Base-by-base conservation (phyloP, 768 basidiomycete genomes). In the Phaffia australis region DNA sequence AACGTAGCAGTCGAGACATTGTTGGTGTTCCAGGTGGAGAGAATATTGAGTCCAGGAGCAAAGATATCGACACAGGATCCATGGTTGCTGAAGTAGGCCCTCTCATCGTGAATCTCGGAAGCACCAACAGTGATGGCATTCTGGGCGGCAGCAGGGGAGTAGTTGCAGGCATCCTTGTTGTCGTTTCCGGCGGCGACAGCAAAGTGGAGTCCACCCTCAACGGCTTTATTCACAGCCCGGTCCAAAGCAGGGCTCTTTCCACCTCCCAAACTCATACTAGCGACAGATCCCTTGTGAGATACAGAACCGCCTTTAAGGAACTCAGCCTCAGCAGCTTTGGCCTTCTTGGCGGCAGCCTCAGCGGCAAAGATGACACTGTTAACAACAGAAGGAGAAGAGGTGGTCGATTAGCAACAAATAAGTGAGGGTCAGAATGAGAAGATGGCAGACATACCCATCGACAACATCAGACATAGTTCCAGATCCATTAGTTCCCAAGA, bases 211-310 rank as follows among this genome's bases (percentile, higher is more conserved):
- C 95, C 95, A 47, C 76, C 69, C 11, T 83, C 81, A 63, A 94
- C 89, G 56, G 95, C 91, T 60, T 78, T 79, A 79, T 98, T 85
- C 69, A 99, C 90, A 60, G 86, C 84, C 27, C 81, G 81, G 70
- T 99, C 91, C 60, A 98, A 82, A 46, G 88, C 83, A 25, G 79
- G 81, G 6, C 88, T 89, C 80, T 93, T 94, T 67, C 90, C 89
- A 72, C 95, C 95, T 70, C 95, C 95, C 61, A 99, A 86, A 75
- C 86, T 88, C 95, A 99, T 95, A 81, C 94, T 94, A 59, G 87
- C 89, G 62, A 93, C 91, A 21, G 70, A 70, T 27, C 95, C 95
- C 80, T 91, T 93, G 82, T 94, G 88, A 54, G 78, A 78, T 63
- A 86, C 87, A 79, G 82, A 85, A 63, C 89, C 87, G 23, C 88